phyloP scores from a whole-genome alignment of 2,329 filamentous ascomycete genomes.

The Monilinia laxa region DNA sequence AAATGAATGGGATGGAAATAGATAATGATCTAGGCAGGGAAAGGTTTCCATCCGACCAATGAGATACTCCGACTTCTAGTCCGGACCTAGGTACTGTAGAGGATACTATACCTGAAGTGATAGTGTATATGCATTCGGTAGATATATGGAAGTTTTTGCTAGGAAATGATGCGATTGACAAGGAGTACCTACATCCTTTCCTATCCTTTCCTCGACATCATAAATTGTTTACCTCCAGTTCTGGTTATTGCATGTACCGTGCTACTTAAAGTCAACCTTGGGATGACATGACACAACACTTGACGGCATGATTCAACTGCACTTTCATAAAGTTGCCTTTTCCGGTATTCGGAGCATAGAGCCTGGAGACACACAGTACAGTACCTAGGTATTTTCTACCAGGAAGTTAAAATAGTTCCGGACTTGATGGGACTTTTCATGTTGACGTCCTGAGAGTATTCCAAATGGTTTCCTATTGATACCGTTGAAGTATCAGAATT shows the following conservation, averaged over 20 bases:
- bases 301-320: constrained; percentile 22
- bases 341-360: constrained; percentile 16
- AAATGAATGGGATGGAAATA: constrained; percentile 12
- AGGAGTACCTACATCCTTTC: background rate
- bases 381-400: background rate
- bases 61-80: constrained; percentile 10
- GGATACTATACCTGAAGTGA: constrained; percentile 15
- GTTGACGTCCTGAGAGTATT: constrained; percentile 10
- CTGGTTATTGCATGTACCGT: constrained; percentile 18
- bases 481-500: constrained; percentile 17
- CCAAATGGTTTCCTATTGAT: constrained; percentile 14
- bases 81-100: background rate
- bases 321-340: constrained; percentile 8
- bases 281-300: constrained; percentile 23
- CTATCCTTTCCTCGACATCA: constrained; percentile 8
- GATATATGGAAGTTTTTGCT: background rate
- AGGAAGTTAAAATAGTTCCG: background rate
- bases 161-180: constrained; percentile 11
- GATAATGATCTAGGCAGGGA: background rate
- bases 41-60: constrained; percentile 8
- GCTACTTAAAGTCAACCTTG: constrained; percentile 18
- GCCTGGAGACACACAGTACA: constrained; percentile 6
- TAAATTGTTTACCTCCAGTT: constrained; percentile 19
- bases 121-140: constrained; percentile 9
- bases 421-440: constrained; percentile 3